Evolutionary conservation across 352 stramenopile species (phyloP).

Genomic region (Thalassiosira ordinaria): DNA sequence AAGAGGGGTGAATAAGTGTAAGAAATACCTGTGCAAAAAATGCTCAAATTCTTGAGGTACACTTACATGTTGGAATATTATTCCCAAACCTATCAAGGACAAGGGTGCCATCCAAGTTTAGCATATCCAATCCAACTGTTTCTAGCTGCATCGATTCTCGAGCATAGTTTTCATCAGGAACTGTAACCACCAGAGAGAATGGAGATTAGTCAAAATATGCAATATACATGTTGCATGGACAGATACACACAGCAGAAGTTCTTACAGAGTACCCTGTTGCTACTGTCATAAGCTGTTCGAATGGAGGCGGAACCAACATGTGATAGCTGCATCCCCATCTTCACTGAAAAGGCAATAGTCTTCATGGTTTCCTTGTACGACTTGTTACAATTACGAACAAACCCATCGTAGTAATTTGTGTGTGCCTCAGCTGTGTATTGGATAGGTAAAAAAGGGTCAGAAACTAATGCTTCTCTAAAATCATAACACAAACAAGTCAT

Average conservation of each 20-base stretch:
- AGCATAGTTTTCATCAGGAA: constrained; percentile 47
- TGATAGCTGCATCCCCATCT: constrained; percentile 47
- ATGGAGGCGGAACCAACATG: constrained; percentile 27
- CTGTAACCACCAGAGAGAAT: constrained; percentile 1
- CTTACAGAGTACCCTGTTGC: constrained; percentile 2
- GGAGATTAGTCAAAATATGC: neutral
- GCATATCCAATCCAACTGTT: constrained; percentile 63
- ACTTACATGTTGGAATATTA: neutral
- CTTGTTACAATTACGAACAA: constrained; percentile 31
- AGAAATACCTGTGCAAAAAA: too few relatives aligned
- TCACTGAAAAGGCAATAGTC: constrained; percentile 32
- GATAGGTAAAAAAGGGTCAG: too few relatives aligned
- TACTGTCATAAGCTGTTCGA: constrained; percentile 13
- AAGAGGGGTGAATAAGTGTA: too few relatives aligned
- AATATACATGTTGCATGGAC: neutral
- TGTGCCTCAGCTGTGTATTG: constrained; percentile 28
- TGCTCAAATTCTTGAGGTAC: too few relatives aligned
- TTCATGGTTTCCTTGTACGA: constrained; percentile 51
- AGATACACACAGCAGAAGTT: neutral
- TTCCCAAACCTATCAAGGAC: neutral
- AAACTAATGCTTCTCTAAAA: too few relatives aligned
- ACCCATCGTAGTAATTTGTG: constrained; percentile 46
- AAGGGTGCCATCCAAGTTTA: constrained; percentile 58
- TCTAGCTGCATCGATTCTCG: constrained; percentile 64
- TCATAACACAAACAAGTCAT: too few relatives aligned